These are phyloP conservation scores for Fusarium robinianum DNA, from an alignment of 2,329 filamentous ascomycete genomes.

Conservation along the genomic window DNA sequence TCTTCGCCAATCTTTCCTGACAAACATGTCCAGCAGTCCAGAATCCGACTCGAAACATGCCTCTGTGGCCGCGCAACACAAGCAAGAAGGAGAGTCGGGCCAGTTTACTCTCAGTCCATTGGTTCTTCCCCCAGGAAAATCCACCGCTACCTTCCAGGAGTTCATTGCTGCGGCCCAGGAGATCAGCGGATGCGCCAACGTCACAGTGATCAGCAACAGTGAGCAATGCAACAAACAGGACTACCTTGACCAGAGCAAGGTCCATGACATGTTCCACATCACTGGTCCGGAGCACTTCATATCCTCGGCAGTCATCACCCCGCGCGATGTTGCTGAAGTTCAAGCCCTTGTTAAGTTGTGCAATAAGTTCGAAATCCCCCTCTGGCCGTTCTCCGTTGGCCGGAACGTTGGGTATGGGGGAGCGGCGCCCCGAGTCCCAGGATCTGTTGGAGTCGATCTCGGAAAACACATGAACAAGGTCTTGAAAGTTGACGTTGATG, in stretches of 20 bases:
- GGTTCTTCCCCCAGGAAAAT: conserved; percentile 13
- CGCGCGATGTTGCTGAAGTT: conserved; percentile 21
- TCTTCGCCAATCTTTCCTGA: not conserved
- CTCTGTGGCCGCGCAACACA: not conserved
- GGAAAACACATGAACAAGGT: conserved; percentile 27
- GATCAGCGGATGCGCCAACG: conserved; percentile 10
- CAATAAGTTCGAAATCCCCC: conserved; percentile 24
- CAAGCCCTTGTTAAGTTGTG: conserved; percentile 13
- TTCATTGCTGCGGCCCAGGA: conserved; percentile 11
- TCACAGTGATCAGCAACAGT: conserved; percentile 7
- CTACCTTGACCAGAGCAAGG: conserved; percentile 25
- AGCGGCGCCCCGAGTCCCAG: conserved; percentile 22
- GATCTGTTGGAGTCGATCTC: conserved; percentile 13
- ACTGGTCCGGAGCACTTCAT: conserved; percentile 22
- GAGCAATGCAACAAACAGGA: conserved; percentile 12
- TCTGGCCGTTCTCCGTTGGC: conserved; percentile 29
- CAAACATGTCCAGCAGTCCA: not conserved
- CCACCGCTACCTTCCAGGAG: conserved; percentile 6
- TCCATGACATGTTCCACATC: conserved; percentile 29
- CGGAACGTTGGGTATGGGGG: conserved; percentile 26
- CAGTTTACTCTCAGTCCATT: conserved; percentile 3
- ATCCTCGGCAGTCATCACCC: conserved; percentile 20
- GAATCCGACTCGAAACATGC: not conserved
- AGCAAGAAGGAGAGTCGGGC: not conserved
- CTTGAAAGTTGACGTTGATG: conserved; percentile 22